Conservation (phyloP, 176 grass and related monocot genomes). For the Poa pratensis region DNA sequence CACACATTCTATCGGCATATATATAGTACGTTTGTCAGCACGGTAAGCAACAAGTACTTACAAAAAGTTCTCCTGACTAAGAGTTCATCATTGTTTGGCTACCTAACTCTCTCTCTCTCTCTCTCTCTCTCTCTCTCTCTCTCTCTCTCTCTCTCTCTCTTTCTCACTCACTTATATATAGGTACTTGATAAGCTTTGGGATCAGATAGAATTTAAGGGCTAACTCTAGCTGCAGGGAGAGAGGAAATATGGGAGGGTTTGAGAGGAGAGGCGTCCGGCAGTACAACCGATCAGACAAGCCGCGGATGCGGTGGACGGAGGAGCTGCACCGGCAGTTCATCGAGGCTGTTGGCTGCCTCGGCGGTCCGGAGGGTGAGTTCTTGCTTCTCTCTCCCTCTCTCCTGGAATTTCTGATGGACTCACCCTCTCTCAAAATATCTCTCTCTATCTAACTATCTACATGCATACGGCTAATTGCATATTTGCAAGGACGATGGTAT, state of each 20-base stretch:
- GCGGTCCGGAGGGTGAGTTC: slow-evolving; percentile 70
- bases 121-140: background rate
- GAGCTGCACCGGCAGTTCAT: slow-evolving; percentile 84
- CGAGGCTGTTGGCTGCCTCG: slow-evolving; percentile 76
- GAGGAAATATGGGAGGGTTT: slow-evolving; percentile 51
- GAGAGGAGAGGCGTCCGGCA: slow-evolving; percentile 77
- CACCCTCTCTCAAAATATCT: background rate
- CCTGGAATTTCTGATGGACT: background rate
- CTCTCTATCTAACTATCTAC: background rate
- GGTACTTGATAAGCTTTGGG: slow-evolving; percentile 11
- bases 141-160: background rate
- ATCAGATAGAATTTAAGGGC: slow-evolving; percentile 34
- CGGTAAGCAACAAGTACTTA: slow-evolving; percentile 44
- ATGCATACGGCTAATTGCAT: background rate
- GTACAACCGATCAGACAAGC: slow-evolving; percentile 81
- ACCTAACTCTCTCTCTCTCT: background rate
- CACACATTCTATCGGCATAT: slow-evolving; percentile 53
- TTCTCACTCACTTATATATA: slow-evolving; percentile 12
- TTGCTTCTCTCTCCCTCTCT: background rate
- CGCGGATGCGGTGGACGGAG: slow-evolving; percentile 90
- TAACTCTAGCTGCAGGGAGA: background rate
- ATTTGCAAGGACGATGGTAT: background rate
- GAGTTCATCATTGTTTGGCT: slow-evolving; percentile 20
- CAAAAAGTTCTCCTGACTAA: slow-evolving; percentile 25
- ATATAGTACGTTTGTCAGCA: background rate